Evolutionary conservation across 371 early-diverging fungal genomes (phyloP).

Genomic region (Basidiobolus meristosporus): DNA sequence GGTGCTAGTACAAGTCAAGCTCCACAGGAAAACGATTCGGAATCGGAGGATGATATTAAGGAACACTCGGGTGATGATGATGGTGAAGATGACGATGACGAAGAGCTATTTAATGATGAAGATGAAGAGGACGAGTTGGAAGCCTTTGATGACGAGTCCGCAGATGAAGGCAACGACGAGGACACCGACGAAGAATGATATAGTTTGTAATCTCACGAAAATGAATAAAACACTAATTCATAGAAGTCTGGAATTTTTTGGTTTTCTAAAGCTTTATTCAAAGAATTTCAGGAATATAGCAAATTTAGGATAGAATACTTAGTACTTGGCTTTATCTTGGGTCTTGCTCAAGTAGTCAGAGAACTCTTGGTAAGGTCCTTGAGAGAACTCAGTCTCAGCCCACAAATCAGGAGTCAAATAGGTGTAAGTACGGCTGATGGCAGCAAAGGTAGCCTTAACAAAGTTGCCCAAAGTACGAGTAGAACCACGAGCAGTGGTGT

Average conservation of each 20-base stretch:
- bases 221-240: no score
- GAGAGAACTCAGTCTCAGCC: constrained; percentile 74
- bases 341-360: constrained; percentile 62
- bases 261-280: no score
- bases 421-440: constrained; percentile 94
- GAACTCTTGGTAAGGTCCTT: constrained; percentile 86
- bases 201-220: no score
- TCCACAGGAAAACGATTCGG: constrained; percentile 1
- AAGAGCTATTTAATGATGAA: constrained; percentile 15
- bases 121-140: constrained; percentile 11
- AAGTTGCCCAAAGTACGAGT: constrained; percentile 93
- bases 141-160: constrained; percentile 10
- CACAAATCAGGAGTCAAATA: constrained; percentile 97
- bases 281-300: no score
- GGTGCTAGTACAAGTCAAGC: constrained; percentile 6
- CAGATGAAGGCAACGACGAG: constrained; percentile 3
- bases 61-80: constrained; percentile 10
- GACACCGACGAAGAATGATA: constrained; percentile 2
- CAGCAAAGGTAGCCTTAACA: constrained; percentile 97
- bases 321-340: background rate
- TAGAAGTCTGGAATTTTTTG: no score
- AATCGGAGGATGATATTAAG: constrained; percentile 11
- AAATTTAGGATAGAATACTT: background rate
- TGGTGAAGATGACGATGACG: constrained; percentile 15
- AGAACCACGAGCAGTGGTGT: constrained; percentile 88